Evolutionary conservation across 768 basidiomycete species (phyloP).

Genomic region (Amyloporia xantha): DNA sequence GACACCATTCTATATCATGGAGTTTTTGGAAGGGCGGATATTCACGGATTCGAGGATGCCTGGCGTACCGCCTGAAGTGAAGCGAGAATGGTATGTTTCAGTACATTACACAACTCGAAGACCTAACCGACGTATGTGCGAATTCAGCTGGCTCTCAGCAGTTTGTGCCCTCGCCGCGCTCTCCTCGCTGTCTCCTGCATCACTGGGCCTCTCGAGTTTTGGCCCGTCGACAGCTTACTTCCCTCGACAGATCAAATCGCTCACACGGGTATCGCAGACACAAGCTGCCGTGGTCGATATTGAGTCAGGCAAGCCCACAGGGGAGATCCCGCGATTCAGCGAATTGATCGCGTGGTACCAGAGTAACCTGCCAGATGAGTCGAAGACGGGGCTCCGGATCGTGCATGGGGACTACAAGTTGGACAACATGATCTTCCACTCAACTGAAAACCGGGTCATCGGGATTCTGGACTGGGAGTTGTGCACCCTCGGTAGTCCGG

Average conservation of each 20-base stretch:
- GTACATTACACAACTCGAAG: background rate
- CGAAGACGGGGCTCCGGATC: constrained; percentile 68
- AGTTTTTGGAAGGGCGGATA: constrained; percentile 89
- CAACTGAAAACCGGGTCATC: constrained; percentile 85
- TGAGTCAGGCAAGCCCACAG: constrained; percentile 52
- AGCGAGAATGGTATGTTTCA: constrained; percentile 60
- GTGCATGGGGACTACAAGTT: constrained; percentile 98
- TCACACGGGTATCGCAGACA: constrained; percentile 72
- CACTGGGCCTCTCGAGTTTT: constrained; percentile 63
- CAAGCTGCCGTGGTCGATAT: constrained; percentile 67
- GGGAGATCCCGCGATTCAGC: constrained; percentile 69
- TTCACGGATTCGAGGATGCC: constrained; percentile 83
- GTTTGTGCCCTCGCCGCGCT: constrained; percentile 65
- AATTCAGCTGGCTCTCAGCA: constrained; percentile 80
- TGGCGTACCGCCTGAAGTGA: constrained; percentile 52
- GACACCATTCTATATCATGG: constrained; percentile 94
- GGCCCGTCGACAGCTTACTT: constrained; percentile 79
- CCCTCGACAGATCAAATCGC: constrained; percentile 87
- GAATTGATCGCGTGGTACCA: constrained; percentile 75
- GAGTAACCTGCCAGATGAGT: constrained; percentile 69
- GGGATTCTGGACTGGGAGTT: constrained; percentile 98
- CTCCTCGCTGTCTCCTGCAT: constrained; percentile 53
- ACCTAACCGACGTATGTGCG: no score
- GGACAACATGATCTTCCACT: constrained; percentile 96
- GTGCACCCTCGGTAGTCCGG: constrained; percentile 89